Percentiles rank a stretch among this genome's conserved stretches.
Evolutionary conservation across 768 basidiomycete genomes (phyloP).

Genomic region (Tricholoma saponaceum): DNA sequence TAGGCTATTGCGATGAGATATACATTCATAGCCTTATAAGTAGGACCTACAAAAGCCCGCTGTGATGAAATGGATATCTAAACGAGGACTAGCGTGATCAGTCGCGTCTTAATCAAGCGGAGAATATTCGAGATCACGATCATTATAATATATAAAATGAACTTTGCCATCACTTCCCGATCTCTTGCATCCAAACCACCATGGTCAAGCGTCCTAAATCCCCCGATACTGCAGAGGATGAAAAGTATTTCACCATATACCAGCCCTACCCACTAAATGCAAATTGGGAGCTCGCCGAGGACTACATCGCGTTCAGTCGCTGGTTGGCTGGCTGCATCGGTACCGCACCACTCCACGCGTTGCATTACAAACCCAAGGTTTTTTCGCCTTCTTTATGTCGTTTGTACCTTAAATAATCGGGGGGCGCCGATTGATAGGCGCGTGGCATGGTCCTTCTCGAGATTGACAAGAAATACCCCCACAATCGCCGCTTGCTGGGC

Average conservation of each 20-base stretch:
- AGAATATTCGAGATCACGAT: not conserved
- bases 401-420: slow-evolving; percentile 2
- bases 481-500: slow-evolving; percentile 38
- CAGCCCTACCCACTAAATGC: slow-evolving; percentile 48
- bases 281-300: slow-evolving; percentile 37
- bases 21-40: no score
- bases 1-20: no score
- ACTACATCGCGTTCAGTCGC: slow-evolving; percentile 35
- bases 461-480: slow-evolving; percentile 33
- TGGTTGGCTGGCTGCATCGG: slow-evolving; percentile 48
- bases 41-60: no score
- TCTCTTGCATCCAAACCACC: not conserved
- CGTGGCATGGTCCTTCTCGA: slow-evolving; percentile 48
- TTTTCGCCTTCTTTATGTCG: slow-evolving; percentile 8
- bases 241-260: slow-evolving; percentile 42
- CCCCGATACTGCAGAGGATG: slow-evolving; percentile 38
- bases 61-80: no score
- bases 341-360: slow-evolving; percentile 31
- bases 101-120: no score
- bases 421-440: slow-evolving; percentile 22
- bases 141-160: not conserved
- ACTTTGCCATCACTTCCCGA: not conserved
- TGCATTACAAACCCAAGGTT: slow-evolving; percentile 47
- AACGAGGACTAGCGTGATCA: no score
- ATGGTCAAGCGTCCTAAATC: slow-evolving; percentile 41